Conservation (phyloP, 1,139 yeast species). For the Diutina neorugosa region DNA sequence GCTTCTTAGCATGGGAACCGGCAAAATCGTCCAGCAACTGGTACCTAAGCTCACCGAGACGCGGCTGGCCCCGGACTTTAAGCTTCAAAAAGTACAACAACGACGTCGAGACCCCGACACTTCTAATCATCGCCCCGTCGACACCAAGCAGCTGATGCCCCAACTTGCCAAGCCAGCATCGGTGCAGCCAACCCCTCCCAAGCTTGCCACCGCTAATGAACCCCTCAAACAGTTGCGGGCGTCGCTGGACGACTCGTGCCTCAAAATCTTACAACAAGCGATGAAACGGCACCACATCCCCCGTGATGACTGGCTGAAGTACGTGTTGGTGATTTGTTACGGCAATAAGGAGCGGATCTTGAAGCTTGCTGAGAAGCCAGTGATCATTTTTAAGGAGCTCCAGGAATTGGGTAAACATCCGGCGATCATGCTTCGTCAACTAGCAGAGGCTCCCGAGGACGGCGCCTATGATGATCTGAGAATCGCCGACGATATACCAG, state of each 20-base stretch:
- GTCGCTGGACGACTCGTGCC: slow-evolving; percentile 85
- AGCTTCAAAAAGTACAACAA: background rate
- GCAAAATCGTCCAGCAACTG: slow-evolving; percentile 2
- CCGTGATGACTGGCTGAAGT: slow-evolving; percentile 77
- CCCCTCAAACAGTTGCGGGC: slow-evolving; percentile 82
- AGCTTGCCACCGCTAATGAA: slow-evolving; percentile 13
- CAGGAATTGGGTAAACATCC: slow-evolving; percentile 86
- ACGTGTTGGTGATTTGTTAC: slow-evolving; percentile 80
- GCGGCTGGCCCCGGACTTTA: slow-evolving; percentile 3
- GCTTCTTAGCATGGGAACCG: slow-evolving; percentile 1
- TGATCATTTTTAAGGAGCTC: slow-evolving; percentile 73
- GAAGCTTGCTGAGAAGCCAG: slow-evolving; percentile 81
- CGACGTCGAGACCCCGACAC: background rate
- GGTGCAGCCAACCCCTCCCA: background rate
- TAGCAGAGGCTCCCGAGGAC: slow-evolving; percentile 32
- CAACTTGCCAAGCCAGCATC: background rate
- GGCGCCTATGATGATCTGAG: slow-evolving; percentile 29
- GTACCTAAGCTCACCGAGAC: slow-evolving; percentile 3
- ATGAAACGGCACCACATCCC: slow-evolving; percentile 76
- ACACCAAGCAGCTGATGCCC: background rate
- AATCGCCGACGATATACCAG: slow-evolving; percentile 41
- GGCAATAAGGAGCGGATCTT: slow-evolving; percentile 83
- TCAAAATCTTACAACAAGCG: slow-evolving; percentile 79
- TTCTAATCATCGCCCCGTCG: background rate
- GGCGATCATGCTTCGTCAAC: slow-evolving; percentile 82